Conservation (phyloP, 129 eudicot species). For the Calendula officinalis region DNA sequence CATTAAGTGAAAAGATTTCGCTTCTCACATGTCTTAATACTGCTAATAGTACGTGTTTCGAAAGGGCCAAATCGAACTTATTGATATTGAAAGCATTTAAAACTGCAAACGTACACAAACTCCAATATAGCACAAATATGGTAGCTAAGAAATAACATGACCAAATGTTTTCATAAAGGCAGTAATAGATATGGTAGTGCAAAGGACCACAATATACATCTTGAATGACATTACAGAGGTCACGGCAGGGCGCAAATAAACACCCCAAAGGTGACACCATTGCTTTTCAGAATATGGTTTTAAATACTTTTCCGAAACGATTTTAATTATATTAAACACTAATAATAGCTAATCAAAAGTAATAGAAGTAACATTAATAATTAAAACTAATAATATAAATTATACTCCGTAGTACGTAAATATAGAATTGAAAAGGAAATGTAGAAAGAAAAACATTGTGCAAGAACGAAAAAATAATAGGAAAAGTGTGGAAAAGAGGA, state of each 20-base stretch:
- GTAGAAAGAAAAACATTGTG: too few species aligned
- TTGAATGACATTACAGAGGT: slow-evolving; percentile 19
- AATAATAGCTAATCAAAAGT: not conserved
- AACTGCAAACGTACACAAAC: slow-evolving; percentile 9
- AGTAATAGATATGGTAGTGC: slow-evolving; percentile 5
- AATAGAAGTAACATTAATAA: not conserved
- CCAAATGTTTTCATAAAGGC: slow-evolving; percentile 21
- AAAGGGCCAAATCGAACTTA: not conserved
- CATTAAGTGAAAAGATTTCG: slow-evolving; percentile 1
- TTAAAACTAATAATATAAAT: too few species aligned
- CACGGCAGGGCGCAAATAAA: slow-evolving; percentile 22
- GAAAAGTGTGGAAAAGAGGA: too few species aligned
- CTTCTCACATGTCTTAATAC: not conserved
- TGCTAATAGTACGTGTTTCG: not conserved
- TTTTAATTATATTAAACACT: too few species aligned
- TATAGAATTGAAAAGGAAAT: too few species aligned
- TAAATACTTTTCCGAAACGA: not conserved
- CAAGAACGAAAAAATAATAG: too few species aligned
- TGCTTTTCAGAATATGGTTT: not conserved
- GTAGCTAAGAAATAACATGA: slow-evolving; percentile 28
- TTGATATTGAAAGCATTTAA: slow-evolving; percentile 13
- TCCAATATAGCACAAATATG: slow-evolving; percentile 4
- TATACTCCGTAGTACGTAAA: too few species aligned
- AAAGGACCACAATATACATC: slow-evolving; percentile 29
- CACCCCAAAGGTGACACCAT: slow-evolving; percentile 4